Base-by-base conservation (phyloP, 2,329 filamentous ascomycete genomes). In the Penicillium sclerotiorum region DNA sequence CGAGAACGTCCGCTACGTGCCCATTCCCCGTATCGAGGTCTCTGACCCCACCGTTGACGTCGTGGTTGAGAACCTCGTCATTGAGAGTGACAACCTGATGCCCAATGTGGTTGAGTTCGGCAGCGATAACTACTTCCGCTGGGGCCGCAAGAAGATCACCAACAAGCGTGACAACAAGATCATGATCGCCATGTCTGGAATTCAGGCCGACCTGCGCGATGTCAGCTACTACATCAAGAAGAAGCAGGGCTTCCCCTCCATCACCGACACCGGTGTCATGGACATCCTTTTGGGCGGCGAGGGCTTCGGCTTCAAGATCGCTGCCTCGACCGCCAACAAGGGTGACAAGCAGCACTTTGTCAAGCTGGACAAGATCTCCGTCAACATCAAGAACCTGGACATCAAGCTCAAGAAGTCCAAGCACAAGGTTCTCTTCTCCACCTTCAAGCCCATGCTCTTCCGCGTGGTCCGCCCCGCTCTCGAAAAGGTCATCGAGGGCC, bases 1-100 rank as follows among this genome's bases (percentile, higher is more conserved):
- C 58, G 89, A 95, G 77, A 89, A 86, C 59, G 79, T 94, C 49
- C 87, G 90, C 53, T 99, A 99, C 71, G 82, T 99, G 12, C 91
- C 94, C 4, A 84, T 99, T 42, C 94, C 94, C 18, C 88, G 94
- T 48, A 96, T 99, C 53, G 94, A 99, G 76, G 94, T 91, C 66
- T 87, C 85, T 1, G 94, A 97, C 62, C 80, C 82, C 2, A 84
- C 87, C 79, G 79, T 95, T 44, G 94, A 99, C 71, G 87, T 87
- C 41, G 83, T 97, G 41, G 83, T 99, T 37, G 94, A 99, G 77
- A 99, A 99, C 71, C 78, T 99, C 9, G 88, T 96, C 38, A 82
- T 99, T 45, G 94, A 99, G 76, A 92, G 90, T 58, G 92, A 97
- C 78, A 99, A 99, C 75, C 85, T 99, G 61, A 90, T 92, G 75